phyloP scores from a whole-genome alignment of 176 grass and related monocot species.

The Oryza rufipogon region DNA sequence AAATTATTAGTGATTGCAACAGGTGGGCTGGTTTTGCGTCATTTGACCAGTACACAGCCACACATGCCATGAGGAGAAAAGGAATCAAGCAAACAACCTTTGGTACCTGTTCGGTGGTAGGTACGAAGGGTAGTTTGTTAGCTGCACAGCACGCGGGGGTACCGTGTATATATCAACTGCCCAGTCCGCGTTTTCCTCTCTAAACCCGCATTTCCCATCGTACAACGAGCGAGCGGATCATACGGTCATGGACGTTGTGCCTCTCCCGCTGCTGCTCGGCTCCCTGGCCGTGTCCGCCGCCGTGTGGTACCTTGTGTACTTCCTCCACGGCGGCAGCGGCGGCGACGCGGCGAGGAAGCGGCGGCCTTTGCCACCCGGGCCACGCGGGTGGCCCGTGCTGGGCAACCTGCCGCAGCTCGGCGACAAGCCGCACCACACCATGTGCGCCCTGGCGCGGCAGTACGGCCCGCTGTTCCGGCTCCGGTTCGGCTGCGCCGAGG shows the following conservation, averaged over 20 bases:
- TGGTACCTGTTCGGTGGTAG: background rate
- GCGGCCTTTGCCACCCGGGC: slow-evolving; percentile 58
- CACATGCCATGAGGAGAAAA: too few relatives aligned
- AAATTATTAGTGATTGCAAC: too few relatives aligned
- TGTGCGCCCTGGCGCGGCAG: slow-evolving; percentile 40
- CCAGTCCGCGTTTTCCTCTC: background rate
- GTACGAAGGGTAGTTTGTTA: background rate
- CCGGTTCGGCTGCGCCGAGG: slow-evolving; percentile 52
- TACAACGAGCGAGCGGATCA: background rate
- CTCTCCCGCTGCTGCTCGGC: background rate
- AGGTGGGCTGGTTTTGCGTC: too few relatives aligned
- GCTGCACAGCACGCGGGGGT: background rate
- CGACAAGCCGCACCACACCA: slow-evolving; percentile 65
- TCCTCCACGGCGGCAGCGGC: too few relatives aligned
- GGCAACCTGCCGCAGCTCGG: slow-evolving; percentile 83
- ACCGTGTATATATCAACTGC: background rate
- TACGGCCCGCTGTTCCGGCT: slow-evolving; percentile 74
- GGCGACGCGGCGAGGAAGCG: background rate
- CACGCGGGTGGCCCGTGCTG: slow-evolving; percentile 69
- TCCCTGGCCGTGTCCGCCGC: background rate
- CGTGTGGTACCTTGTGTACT: background rate
- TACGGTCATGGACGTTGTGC: background rate
- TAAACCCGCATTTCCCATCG: background rate
- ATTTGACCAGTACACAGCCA: too few relatives aligned
- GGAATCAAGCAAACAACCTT: background rate